Conservation (phyloP, 176 grass and related monocot genomes). For the Lolium rigidum region DNA sequence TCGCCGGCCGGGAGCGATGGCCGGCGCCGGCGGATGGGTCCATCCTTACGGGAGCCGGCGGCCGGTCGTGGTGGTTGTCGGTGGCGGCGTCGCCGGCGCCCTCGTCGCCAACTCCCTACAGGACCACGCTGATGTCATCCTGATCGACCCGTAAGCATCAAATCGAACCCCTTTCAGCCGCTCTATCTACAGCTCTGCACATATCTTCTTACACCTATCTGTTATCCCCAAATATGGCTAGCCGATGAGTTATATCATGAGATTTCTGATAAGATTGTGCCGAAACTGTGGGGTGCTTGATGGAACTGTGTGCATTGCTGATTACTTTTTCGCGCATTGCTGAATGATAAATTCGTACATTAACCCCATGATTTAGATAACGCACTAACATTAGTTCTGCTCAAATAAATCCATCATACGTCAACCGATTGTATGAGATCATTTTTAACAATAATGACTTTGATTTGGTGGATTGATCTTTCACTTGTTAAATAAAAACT, state of each 20-base stretch:
- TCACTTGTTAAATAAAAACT: not conserved
- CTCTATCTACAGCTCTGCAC: not conserved
- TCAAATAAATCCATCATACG: not conserved
- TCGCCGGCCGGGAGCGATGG: slow-evolving; percentile 22
- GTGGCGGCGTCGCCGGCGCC: slow-evolving; percentile 53
- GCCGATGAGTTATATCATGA: not conserved
- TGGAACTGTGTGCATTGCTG: not conserved
- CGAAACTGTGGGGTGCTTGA: not conserved
- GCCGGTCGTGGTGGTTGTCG: slow-evolving; percentile 50
- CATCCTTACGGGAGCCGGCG: slow-evolving; percentile 11
- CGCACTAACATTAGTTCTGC: not conserved
- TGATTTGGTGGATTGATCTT: slow-evolving; percentile 10
- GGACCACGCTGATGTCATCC: slow-evolving; percentile 48
- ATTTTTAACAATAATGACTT: not conserved
- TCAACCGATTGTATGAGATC: not conserved
- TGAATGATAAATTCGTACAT: not conserved
- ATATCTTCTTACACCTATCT: not conserved
- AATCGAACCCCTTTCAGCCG: not conserved
- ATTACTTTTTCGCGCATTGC: not conserved
- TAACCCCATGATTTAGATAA: not conserved
- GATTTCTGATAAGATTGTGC: not conserved
- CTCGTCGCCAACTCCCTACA: slow-evolving; percentile 54
- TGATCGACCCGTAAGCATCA: slow-evolving; percentile 53
- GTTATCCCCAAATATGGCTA: not conserved
- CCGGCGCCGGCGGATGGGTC: not conserved